These are phyloP conservation scores for Ruellia speciosa DNA, from an alignment of 305 asterid genomes.

Conservation along the genomic window DNA sequence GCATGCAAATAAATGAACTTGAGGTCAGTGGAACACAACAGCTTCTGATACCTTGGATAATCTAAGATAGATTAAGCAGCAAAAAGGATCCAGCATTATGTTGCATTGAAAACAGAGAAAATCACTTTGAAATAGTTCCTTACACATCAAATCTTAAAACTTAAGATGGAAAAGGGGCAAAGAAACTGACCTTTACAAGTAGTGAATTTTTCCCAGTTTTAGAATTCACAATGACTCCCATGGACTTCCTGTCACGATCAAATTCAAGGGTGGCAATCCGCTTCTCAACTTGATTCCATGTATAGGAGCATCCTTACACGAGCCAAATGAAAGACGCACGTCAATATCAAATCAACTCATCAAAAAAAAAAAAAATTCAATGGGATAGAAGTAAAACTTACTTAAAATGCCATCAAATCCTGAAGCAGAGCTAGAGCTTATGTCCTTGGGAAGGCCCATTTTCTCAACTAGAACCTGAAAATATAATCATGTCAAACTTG, in stretches of 20 bases:
- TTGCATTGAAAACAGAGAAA: background rate
- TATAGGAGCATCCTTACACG: constrained; percentile 53
- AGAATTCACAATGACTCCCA: constrained; percentile 68
- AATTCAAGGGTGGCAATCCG: constrained; percentile 92
- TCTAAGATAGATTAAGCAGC: background rate
- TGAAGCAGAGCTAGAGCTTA: constrained; percentile 42
- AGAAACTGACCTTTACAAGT: constrained; percentile 56
- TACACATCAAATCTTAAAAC: background rate
- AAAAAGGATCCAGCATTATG: background rate
- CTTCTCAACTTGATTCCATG: constrained; percentile 62
- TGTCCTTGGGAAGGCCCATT: constrained; percentile 78
- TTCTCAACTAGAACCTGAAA: constrained; percentile 90
- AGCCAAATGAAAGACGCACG: constrained; percentile 14
- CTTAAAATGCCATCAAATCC: constrained; percentile 48
- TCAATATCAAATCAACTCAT: constrained; percentile 23
- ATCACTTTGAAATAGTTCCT: background rate
- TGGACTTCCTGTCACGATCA: constrained; percentile 79
- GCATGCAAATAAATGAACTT: background rate
- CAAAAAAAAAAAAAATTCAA: constrained; percentile 15
- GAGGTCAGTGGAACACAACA: constrained; percentile 7
- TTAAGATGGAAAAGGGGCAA: constrained; percentile 15
- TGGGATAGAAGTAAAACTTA: constrained; percentile 31
- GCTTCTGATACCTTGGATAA: background rate
- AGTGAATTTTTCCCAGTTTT: constrained; percentile 47
- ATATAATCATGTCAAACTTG: constrained; percentile 19